These are phyloP conservation scores for Tricholoma sp. DNA, from an alignment of 768 basidiomycete species.

Conservation along the genomic window DNA sequence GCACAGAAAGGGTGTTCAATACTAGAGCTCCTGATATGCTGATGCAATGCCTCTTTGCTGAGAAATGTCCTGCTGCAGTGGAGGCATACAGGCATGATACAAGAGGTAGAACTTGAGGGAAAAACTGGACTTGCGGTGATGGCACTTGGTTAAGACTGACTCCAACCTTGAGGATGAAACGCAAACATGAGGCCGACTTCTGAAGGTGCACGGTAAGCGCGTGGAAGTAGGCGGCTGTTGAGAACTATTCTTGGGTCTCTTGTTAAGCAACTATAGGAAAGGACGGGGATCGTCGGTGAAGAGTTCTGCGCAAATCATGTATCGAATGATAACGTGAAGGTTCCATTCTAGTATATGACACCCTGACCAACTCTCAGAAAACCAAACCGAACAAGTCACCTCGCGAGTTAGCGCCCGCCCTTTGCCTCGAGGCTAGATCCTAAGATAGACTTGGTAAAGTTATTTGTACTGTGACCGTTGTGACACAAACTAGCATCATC, in stretches of 20 bases:
- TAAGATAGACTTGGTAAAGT: background rate
- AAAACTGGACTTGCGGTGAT: slow-evolving; percentile 1
- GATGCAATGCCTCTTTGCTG: slow-evolving; percentile 32
- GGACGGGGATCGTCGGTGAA: background rate
- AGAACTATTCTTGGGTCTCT: background rate
- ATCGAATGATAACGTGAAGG: background rate
- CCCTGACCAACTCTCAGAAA: background rate
- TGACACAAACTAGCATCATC: background rate
- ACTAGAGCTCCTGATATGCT: slow-evolving; percentile 32
- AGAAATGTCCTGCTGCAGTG: slow-evolving; percentile 30
- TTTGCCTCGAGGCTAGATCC: background rate
- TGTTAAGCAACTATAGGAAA: too few species aligned
- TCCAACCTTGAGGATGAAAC: background rate
- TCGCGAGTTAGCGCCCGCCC: background rate
- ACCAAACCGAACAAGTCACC: background rate
- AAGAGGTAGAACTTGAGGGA: background rate
- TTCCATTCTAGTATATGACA: background rate
- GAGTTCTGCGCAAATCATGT: background rate
- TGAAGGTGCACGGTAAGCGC: slow-evolving; percentile 7
- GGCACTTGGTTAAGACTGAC: slow-evolving; percentile 5
- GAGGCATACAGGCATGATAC: slow-evolving; percentile 29
- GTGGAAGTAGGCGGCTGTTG: slow-evolving; percentile 3
- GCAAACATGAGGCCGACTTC: slow-evolving; percentile 8
- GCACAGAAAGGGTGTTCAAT: slow-evolving; percentile 31
- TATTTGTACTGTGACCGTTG: background rate